A percentile compares a stretch with the other conserved stretches of the same genome.
phyloP scores from a whole-genome alignment of 768 basidiomycete species.

The Flagelloscypha sp. region DNA sequence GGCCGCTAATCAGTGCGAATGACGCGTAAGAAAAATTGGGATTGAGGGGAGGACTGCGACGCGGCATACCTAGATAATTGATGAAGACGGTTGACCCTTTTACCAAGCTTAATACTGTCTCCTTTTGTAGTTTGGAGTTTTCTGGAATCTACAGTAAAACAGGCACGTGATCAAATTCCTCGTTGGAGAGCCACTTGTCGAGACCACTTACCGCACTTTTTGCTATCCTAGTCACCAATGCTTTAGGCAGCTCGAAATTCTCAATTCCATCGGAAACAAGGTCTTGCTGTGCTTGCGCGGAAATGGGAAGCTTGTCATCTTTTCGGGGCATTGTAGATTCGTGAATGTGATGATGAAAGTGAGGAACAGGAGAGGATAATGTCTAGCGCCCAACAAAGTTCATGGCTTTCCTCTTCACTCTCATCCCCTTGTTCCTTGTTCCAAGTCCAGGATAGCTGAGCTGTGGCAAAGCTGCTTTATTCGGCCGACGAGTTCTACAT shows the following conservation, averaged over 20 bases:
- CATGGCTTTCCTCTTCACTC: no score
- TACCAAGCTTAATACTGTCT: constrained; percentile 74
- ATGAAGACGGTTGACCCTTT: constrained; percentile 95
- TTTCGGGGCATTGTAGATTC: constrained; percentile 57
- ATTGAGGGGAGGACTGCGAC: constrained; percentile 27
- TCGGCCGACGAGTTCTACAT: no score
- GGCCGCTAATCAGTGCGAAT: constrained; percentile 25
- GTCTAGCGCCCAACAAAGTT: no score
- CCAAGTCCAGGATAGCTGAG: no score
- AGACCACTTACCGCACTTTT: constrained; percentile 60
- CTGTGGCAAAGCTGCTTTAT: no score
- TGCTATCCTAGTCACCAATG: constrained; percentile 75
- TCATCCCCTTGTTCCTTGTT: no score
- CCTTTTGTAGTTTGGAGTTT: constrained; percentile 82
- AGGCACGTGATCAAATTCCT: neutral
- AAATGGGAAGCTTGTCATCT: constrained; percentile 45
- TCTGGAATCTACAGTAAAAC: constrained; percentile 62
- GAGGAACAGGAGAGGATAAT: neutral
- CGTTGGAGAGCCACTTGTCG: neutral
- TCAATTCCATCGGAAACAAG: constrained; percentile 80
- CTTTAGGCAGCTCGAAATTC: constrained; percentile 82
- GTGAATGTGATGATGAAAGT: neutral
- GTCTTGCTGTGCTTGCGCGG: constrained; percentile 74
- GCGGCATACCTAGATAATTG: constrained; percentile 75
- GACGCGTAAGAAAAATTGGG: constrained; percentile 10